These are phyloP conservation scores for Ailanthus altissimus DNA, from an alignment of 345 rosid genomes.

Conservation along the genomic window DNA sequence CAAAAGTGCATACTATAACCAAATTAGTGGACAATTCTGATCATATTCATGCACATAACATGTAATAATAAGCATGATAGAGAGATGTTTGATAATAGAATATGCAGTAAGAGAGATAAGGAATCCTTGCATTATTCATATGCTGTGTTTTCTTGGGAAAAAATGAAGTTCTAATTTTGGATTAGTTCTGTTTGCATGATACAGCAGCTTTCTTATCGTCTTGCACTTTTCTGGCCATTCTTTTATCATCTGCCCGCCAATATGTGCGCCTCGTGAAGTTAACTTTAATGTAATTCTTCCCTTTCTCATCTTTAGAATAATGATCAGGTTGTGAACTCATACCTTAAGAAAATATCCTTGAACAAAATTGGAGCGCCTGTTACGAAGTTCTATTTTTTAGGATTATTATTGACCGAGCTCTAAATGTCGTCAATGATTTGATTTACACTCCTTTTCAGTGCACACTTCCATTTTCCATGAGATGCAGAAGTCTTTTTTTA, in stretches of 20 bases:
- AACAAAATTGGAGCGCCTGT: neutral
- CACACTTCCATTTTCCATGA: neutral
- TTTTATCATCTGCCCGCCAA: neutral
- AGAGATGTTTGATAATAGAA: neutral
- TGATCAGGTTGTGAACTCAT: neutral
- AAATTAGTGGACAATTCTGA: neutral
- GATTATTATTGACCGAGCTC: neutral
- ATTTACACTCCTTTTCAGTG: neutral
- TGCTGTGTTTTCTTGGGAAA: neutral
- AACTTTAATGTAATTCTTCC: neutral
- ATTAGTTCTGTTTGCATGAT: neutral
- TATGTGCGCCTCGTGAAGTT: neutral
- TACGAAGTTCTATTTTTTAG: neutral
- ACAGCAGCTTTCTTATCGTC: neutral
- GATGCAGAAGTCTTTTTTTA: neutral
- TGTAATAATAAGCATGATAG: neutral
- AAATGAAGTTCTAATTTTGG: neutral
- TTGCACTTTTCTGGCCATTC: neutral
- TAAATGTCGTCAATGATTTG: neutral
- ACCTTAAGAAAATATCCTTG: neutral
- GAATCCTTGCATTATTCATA: neutral
- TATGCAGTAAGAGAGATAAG: neutral
- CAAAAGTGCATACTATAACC: neutral
- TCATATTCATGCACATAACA: neutral
- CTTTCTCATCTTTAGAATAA: neutral